Evolutionary conservation across 805 yeast species (phyloP).

Genomic region (Tetrapisispora taiwanensis): DNA sequence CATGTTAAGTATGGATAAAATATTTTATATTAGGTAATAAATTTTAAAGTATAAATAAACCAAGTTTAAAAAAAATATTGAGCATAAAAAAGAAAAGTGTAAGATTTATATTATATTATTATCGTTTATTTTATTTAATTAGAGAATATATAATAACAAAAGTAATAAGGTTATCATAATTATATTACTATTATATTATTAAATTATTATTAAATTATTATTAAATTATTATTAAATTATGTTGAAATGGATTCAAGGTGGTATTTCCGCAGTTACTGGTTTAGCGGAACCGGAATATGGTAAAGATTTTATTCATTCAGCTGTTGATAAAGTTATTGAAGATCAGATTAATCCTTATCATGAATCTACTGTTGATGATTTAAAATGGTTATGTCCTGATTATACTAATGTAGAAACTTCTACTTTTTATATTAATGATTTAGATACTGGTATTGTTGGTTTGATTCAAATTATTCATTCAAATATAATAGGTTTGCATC

Average conservation of each 20-base stretch:
- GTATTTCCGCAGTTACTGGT: constrained; percentile 91
- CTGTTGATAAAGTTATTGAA: constrained; percentile 48
- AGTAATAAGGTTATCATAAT: no score
- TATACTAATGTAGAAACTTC: constrained; percentile 93
- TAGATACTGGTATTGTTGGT: constrained; percentile 56
- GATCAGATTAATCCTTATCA: constrained; percentile 43
- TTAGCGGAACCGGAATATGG: constrained; percentile 97
- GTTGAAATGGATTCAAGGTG: constrained; percentile 78
- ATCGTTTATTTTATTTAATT: no score
- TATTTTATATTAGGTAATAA: no score
- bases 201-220: no score
- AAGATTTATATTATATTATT: no score
- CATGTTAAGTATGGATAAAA: no score
- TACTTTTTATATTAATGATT: constrained; percentile 73
- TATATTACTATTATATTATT: no score
- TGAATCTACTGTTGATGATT: constrained; percentile 54
- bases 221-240: constrained; percentile 22
- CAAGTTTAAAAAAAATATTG: no score
- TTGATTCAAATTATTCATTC: constrained; percentile 94
- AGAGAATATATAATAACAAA: no score
- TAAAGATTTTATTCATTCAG: constrained; percentile 80
- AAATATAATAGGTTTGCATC: constrained; percentile 75
- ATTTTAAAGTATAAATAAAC: no score
- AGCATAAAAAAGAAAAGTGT: no score
- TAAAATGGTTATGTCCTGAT: constrained; percentile 62